phyloP scores from a whole-genome alignment of 805 yeast genomes.

The Candida fluviatilis region DNA sequence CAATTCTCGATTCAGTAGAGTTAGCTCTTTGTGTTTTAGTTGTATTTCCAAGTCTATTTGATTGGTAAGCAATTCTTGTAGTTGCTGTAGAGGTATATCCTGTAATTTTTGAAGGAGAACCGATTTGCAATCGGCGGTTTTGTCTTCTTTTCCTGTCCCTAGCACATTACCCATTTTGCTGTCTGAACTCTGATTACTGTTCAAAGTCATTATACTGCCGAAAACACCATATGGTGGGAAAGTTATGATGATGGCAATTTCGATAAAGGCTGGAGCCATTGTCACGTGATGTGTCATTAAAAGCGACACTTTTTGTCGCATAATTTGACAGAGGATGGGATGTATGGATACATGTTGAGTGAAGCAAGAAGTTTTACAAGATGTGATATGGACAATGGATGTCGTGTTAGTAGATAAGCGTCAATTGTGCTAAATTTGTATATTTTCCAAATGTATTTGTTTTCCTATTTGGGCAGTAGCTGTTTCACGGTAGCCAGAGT shows the following conservation, averaged over 20 bases:
- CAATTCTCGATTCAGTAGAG: conserved; percentile 48
- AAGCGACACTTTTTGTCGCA: no score
- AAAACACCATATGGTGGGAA: neutral
- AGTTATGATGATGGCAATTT: neutral
- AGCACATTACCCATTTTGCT: neutral
- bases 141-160: neutral
- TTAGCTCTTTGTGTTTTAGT: conserved; percentile 54
- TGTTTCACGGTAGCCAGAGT: no score
- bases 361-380: no score
- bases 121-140: neutral
- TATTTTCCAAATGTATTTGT: no score
- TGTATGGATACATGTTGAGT: no score
- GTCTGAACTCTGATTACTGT: neutral
- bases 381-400: no score
- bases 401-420: no score
- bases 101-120: conserved; percentile 4
- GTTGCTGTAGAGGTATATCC: conserved; percentile 20
- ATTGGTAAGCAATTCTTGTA: conserved; percentile 34
- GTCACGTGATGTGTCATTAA: neutral
- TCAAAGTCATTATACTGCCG: neutral
- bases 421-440: no score
- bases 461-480: no score
- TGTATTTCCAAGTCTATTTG: conserved; percentile 59
- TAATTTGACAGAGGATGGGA: no score
- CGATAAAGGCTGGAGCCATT: no score